Percentiles rank a stretch among this genome's conserved stretches.
These are phyloP conservation scores for Metarhizium sp. DNA, from an alignment of 2,329 filamentous ascomycete species.

Conservation along the genomic window DNA sequence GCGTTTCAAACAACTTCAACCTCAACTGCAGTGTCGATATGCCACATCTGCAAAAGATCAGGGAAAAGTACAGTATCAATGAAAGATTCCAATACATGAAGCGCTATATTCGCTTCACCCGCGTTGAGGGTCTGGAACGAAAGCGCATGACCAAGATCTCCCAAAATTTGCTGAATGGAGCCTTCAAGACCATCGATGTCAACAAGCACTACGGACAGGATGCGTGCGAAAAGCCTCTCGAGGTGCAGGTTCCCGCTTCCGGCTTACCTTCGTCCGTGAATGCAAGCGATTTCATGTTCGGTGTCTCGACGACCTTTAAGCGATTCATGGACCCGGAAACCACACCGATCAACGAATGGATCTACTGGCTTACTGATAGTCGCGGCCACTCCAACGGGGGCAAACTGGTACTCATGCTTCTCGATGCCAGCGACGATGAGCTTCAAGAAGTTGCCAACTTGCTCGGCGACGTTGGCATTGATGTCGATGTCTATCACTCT, in stretches of 20 bases:
- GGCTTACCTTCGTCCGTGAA: conserved; percentile 41
- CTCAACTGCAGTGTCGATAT: conserved; percentile 43
- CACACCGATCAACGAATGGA: conserved; percentile 48
- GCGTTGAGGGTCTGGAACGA: conserved; percentile 35
- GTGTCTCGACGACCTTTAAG: conserved; percentile 48
- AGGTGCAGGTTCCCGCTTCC: conserved; percentile 41
- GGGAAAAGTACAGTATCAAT: conserved; percentile 36
- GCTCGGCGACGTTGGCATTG: conserved; percentile 39
- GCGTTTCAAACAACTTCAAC: conserved; percentile 16
- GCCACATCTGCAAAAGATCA: conserved; percentile 33
- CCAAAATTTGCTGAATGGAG: conserved; percentile 37
- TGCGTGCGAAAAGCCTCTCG: conserved; percentile 38
- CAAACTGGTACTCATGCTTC: conserved; percentile 43
- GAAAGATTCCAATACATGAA: conserved; percentile 46
- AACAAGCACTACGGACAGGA: conserved; percentile 30
- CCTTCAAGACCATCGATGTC: conserved; percentile 39
- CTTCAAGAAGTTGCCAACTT: conserved; percentile 38
- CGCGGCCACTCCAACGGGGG: conserved; percentile 46
- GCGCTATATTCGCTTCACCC: conserved; percentile 43
- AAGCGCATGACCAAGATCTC: conserved; percentile 41
- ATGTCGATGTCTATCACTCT: conserved; percentile 47
- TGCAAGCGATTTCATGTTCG: conserved; percentile 48
- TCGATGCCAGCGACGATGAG: conserved; percentile 42
- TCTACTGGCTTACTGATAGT: conserved; percentile 50
- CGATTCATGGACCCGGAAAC: conserved; percentile 42